phyloP scores from a whole-genome alignment of 2,329 filamentous ascomycete species.

The Hymenoscyphus linearis region DNA sequence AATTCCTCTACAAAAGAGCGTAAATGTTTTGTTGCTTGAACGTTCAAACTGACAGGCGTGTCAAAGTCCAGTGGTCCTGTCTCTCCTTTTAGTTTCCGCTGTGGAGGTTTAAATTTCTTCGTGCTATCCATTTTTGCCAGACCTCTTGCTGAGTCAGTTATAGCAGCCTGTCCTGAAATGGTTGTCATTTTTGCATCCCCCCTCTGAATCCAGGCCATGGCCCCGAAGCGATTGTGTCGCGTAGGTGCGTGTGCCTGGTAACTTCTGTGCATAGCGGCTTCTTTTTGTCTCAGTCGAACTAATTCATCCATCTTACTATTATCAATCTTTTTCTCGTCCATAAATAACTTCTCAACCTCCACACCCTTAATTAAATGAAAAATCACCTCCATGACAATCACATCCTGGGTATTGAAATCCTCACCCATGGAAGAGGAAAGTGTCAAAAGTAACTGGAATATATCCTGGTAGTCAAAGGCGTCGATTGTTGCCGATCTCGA shows the following conservation, averaged over 20 bases:
- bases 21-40: slow-evolving; percentile 69
- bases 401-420: slow-evolving; percentile 85
- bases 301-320: slow-evolving; percentile 69
- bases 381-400: slow-evolving; percentile 82
- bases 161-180: slow-evolving; percentile 80
- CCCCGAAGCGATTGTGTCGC: slow-evolving; percentile 89
- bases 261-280: slow-evolving; percentile 74
- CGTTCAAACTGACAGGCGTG: slow-evolving; percentile 62
- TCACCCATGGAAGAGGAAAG: slow-evolving; percentile 90
- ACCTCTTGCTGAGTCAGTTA: slow-evolving; percentile 66
- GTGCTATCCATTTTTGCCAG: slow-evolving; percentile 84
- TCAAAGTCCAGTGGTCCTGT: slow-evolving; percentile 72
- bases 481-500: slow-evolving; percentile 85
- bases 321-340: slow-evolving; percentile 68
- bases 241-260: slow-evolving; percentile 76
- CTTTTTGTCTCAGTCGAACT: slow-evolving; percentile 68
- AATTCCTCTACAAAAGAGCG: slow-evolving; percentile 87
- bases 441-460: slow-evolving; percentile 78
- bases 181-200: slow-evolving; percentile 80
- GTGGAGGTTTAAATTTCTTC: slow-evolving; percentile 86
- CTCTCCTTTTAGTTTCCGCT: slow-evolving; percentile 54
- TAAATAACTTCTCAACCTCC: slow-evolving; percentile 77
- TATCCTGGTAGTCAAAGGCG: slow-evolving; percentile 84
- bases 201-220: slow-evolving; percentile 94
- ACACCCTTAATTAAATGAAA: slow-evolving; percentile 92